These are phyloP conservation scores for Helichrysum umbraculigerum DNA, from an alignment of 129 eudicot species.

Conservation along the genomic window DNA sequence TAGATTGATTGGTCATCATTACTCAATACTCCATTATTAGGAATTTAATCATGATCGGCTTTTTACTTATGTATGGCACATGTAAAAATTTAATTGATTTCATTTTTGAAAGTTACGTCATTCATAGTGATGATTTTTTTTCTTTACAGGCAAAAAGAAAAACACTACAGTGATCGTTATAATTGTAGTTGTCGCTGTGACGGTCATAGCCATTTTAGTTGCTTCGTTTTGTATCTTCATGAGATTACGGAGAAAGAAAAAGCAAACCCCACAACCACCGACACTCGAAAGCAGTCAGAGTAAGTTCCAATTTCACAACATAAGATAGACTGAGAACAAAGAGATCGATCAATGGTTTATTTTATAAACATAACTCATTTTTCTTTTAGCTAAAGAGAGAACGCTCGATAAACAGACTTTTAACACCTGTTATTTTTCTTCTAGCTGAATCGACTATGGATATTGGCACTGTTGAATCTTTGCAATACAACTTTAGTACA, in stretches of 20 bases:
- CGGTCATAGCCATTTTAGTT: background rate
- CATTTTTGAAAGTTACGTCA: background rate
- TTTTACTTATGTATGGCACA: too few species aligned
- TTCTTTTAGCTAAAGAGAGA: background rate
- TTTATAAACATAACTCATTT: background rate
- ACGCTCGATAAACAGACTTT: background rate
- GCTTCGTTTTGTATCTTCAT: slow-evolving; percentile 17
- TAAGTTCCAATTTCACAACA: slow-evolving; percentile 1
- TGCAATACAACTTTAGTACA: slow-evolving; percentile 35
- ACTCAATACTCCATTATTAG: too few species aligned
- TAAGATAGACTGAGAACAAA: too few species aligned
- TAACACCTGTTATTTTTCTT: background rate
- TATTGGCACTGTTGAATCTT: slow-evolving; percentile 29
- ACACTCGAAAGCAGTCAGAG: background rate
- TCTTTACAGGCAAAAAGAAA: background rate
- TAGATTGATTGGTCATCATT: too few species aligned
- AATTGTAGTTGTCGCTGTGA: background rate
- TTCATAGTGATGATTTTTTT: background rate
- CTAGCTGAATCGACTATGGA: background rate
- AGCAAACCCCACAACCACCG: background rate
- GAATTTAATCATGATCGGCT: too few species aligned
- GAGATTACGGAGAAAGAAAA: slow-evolving; percentile 2
- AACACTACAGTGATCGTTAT: background rate
- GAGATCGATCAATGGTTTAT: background rate
- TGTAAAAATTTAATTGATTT: background rate